Evolutionary conservation across 768 basidiomycete genomes (phyloP), one percentile per base, ranked within the genome.

Genomic region (Naganishia kalamii): DNA sequence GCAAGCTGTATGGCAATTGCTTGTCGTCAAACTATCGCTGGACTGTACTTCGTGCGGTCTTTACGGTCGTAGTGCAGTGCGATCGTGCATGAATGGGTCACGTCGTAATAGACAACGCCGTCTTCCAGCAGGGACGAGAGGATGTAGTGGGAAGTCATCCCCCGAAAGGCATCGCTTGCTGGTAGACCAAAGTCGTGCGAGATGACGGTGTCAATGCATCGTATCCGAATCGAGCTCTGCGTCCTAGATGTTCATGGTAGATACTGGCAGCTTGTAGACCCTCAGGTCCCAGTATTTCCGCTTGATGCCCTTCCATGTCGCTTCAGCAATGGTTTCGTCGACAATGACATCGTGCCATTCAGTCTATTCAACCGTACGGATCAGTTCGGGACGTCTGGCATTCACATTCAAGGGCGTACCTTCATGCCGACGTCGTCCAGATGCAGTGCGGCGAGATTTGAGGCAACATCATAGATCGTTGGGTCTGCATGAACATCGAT

Each of bases 391-490:
- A 47, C 13, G 8, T 32, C 0, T 12, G 4, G 44, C 17, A 43
- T 43, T 3, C 11, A n/a, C 15, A n/a, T 12, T 10, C 12, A 13
- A 13, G 27, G 43, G 30, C 66, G 7, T 19, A 91, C 85, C 47
- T 85, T 80, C n/a, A 90, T 74, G 0, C 94, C 92, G 0, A 89
- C 80, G 50, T 89, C 86, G n/a, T 84, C 80, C 32, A 99, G 82
- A 74, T 98, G 91, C 40, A 93, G 77, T 66, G 92, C 91, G 0
- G 90, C 83, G 4, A 99, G 82, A 66, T 82, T 85, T 0, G 88
- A 90, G 74, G 90, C 94, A 8, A 97, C 89, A 71, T 96, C 91
- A 76, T 96, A 92, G 73, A 93, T 92, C 8, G 87, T 80, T 0
- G 86, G 82, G 79, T 93, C 92, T 94, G 72, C n/a, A 35, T 4